A percentile compares a stretch with the other conserved stretches of the same genome.
phyloP scores from a whole-genome alignment of 495 filamentous ascomycete species.

The Trypethelium eluteriae region DNA sequence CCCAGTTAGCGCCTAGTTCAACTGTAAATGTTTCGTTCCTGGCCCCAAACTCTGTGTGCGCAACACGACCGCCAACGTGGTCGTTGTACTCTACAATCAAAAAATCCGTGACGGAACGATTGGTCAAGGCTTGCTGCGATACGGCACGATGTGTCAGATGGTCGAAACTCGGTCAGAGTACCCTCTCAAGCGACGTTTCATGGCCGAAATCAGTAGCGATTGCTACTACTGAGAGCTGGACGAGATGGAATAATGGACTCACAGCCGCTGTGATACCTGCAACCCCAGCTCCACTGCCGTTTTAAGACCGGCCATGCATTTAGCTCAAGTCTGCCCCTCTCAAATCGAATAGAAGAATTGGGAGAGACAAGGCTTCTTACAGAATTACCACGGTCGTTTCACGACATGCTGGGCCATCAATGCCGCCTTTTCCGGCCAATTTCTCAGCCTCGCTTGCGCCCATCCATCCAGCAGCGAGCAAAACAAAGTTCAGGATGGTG shows the following conservation, averaged over 20 bases:
- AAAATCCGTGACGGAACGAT: conserved; percentile 60
- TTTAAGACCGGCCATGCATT: conserved; percentile 1
- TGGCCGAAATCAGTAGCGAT: conserved; percentile 6
- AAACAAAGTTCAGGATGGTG: not conserved
- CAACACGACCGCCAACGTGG: conserved; percentile 55
- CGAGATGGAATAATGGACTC: conserved; percentile 17
- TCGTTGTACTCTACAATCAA: conserved; percentile 60
- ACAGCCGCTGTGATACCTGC: conserved; percentile 66
- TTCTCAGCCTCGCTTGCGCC: conserved; percentile 4
- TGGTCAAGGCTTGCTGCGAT: conserved; percentile 53
- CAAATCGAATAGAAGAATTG: not conserved
- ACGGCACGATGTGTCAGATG: conserved; percentile 17
- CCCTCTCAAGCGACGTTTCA: not conserved
- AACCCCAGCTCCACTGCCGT: conserved; percentile 46
- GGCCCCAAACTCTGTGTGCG: conserved; percentile 51
- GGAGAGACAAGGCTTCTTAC: conserved; percentile 3
- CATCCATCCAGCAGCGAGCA: not conserved
- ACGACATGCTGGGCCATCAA: not conserved
- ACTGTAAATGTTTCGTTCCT: conserved; percentile 48
- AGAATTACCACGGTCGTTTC: conserved; percentile 4
- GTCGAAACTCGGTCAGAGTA: conserved; percentile 29
- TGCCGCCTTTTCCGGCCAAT: not conserved
- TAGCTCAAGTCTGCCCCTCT: not conserved
- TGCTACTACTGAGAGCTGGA: conserved; percentile 19
- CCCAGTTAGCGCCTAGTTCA: conserved; percentile 32